A percentile compares a stretch with the other conserved stretches of the same genome.
Evolutionary conservation across 2,329 filamentous ascomycete species (phyloP).

Genomic region (Rutstroemia sp.): DNA sequence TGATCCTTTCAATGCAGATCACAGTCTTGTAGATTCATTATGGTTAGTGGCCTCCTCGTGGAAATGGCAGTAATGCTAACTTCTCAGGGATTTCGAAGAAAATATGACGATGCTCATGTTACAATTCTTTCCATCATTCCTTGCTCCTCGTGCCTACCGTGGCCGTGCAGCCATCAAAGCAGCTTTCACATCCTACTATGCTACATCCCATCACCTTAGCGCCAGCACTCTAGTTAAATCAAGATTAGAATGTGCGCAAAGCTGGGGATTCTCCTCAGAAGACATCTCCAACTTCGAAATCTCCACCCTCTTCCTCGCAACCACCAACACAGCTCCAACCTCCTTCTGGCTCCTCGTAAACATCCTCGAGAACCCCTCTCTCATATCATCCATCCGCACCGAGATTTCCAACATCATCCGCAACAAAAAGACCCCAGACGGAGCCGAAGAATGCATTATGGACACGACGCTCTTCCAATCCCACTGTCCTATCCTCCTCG

Average conservation of each 20-base stretch:
- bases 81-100: constrained; percentile 26
- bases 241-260: constrained; percentile 27
- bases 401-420: constrained; percentile 27
- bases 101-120: constrained; percentile 28
- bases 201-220: constrained; percentile 23
- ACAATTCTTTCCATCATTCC: constrained; percentile 29
- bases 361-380: constrained; percentile 27
- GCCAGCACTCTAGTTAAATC: constrained; percentile 24
- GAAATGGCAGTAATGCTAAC: constrained; percentile 3
- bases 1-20: constrained; percentile 35
- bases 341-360: constrained; percentile 34
- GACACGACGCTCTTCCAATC: constrained; percentile 29
- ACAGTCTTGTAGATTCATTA: constrained; percentile 33
- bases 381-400: constrained; percentile 25
- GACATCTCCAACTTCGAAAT: constrained; percentile 32
- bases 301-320: constrained; percentile 28
- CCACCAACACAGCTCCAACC: constrained; percentile 34
- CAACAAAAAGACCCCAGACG: neutral
- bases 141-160: constrained; percentile 29
- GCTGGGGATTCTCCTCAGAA: constrained; percentile 24
- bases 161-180: constrained; percentile 33
- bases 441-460: constrained; percentile 13
- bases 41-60: constrained; percentile 21
- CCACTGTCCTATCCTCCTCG: constrained; percentile 36
- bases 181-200: constrained; percentile 28